Evolutionary conservation across 176 grass and related monocot genomes (phyloP), one percentile per base, ranked within the genome.

Genomic region (Melocanna baccifera): DNA sequence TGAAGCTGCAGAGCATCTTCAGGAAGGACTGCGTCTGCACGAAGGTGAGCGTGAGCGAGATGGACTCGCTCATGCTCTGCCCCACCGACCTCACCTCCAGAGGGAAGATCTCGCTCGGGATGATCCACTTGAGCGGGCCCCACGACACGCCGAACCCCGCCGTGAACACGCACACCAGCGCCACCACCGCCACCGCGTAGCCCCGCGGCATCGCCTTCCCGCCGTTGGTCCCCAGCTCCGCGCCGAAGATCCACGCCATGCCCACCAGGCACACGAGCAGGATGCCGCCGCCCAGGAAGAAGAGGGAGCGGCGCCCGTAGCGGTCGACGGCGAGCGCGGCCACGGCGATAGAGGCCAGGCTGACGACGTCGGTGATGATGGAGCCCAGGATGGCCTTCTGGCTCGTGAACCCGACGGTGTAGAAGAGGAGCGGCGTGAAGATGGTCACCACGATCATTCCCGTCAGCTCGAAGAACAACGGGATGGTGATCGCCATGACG

Each of bases 381-480:
- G 87, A 78, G 0, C 90, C 88, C 11, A 90, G 47, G 25, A 92
- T 55, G 0, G 90, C 83, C 68, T 70, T 84, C 25, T 95, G 67
- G 73, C 68, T 89, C 28, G 59, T 85, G 88, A 95, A 92, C n/a
- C 93, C 93, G 5, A 95, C 46, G 1, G 87, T 86, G 40, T 81
- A 77, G 85, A 96, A 91, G 48, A 93, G 58, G 40, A 92, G 83
- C 0, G 91, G 91, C 8, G 88, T 58, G 18, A 90, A 95, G 26
- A 92, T 52, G 48, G 70, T 88, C 61, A 92, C 71, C 13, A 81
- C 74, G 22, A 88, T 88, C 67, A 95, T 78, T 7, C 90, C 90
- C 0, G 93, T 95, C 46, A 95, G 68, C 62, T 95, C 61, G 79
- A 86, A 91, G 85, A 94, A 94, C 11, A 90, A 6, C 18, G 83